Base-by-base conservation (phyloP, 345 rosid genomes). In the Lumnitzera littorea region DNA sequence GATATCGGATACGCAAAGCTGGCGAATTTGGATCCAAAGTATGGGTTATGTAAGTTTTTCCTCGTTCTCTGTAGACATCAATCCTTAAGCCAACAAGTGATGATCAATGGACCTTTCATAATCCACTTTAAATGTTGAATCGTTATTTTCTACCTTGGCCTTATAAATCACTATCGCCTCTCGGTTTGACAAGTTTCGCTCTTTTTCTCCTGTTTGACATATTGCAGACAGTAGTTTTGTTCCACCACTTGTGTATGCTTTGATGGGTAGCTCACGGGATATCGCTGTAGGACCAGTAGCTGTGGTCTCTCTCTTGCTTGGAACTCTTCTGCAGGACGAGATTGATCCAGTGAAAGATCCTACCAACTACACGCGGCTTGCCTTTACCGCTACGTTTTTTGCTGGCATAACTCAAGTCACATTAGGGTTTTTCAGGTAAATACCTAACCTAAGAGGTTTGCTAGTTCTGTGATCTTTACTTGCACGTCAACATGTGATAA, bases 201-300 rank as follows among this genome's bases (percentile, higher is more conserved):
- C 11, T 50, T 43, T 29, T 24, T 31, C 43, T 36, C 7, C 11
- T 36, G 7, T 36, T 1, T 36, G 3, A 47, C 29, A 24, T 11
- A 41, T 31, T 51, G 48, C 54, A 82, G 88, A 80, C 57, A 72
- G 77, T 50, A 80, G 83, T 67, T 80, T 82, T 57, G 84, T 82
- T 67, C 88, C 88, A 27, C 83, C 84, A 17, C 65, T 80, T 53
- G 63, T 82, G 53, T 80, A 80, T 41, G 71, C 88, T 5, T 62
- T 77, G 62, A 56, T 80, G 72, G 88, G 88, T 25, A 82, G 81
- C 63, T 82, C 88, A 36, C 73, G 62, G 57, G 79, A 82, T 52
- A 50, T 77, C 13, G 88, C 75, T 17, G 67, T 82, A 5, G 82
- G 88, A 16, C 83, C 84, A 5, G 77, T 77, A 9, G 75, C 84